Evolutionary conservation across 2,329 filamentous ascomycete genomes (phyloP), one percentile per base, ranked within the genome.

Genomic region (Chrysosporium keratinophilum): DNA sequence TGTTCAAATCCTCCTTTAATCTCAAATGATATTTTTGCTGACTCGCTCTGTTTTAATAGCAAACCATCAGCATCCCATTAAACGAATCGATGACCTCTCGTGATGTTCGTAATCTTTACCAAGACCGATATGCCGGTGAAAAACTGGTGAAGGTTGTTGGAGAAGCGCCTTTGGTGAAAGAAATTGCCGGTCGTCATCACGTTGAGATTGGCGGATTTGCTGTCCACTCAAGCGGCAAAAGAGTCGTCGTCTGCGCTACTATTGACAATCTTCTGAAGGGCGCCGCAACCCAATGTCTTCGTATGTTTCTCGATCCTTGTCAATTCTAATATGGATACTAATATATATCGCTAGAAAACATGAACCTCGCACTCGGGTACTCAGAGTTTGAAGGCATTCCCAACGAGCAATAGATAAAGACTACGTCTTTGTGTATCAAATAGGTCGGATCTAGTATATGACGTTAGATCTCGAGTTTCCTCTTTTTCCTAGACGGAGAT

Each of bases 201-300:
- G 85, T 95, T 3, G 90, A 97, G 74, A 89, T 98, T 69, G 93
- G 93, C 56, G 90, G 87, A 0, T 97, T 97, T 64, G 89, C 88
- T n/a, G 88, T 96, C 39, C 85, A 96, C 73, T 88, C 81, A 61
- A 83, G 81, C 19, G 91, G 91, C 55, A 93, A 89, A 79, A 80
- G 93, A 50, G 90, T 94, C 0, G 91, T 97, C n/a, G 81, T 97
- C 58, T 94, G 90, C 66, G 87, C 85, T 15, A 95, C 87, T 2
- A 95, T 96, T 64, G 90, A 96, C 71, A 95, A 96, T 71, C 74
- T 96, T 61, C 78, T 93, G 63, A 96, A 96, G 80, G 90, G 90
- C 56, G 90, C 90, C 52, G 87, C 87, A 5, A 95, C 90, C 10
- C 90, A 95, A 70, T 95, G 89, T 74, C 73, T 95, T 69, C 90